Conservation (phyloP, 257 asterid genomes). For the Euphrasia confusa region DNA sequence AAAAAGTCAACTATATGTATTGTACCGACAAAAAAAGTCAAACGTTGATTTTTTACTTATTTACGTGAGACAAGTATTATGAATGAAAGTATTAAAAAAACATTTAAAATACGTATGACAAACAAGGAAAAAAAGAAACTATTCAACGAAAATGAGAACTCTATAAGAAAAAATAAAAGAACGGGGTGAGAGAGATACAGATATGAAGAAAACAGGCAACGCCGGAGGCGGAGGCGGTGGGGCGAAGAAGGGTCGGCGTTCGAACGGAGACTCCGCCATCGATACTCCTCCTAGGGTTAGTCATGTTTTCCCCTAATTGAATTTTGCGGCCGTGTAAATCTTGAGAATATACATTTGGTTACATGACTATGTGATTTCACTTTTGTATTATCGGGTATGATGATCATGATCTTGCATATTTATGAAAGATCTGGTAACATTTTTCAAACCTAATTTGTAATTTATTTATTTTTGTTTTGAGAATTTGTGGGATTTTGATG, state of each 20-base stretch:
- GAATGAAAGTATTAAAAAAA: no score
- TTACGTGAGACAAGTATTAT: no score
- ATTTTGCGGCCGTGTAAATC: not conserved
- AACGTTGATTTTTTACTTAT: no score
- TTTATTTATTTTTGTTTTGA: no score
- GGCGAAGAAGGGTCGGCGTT: slow-evolving; percentile 67
- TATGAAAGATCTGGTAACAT: slow-evolving; percentile 5
- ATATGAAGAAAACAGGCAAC: slow-evolving; percentile 53
- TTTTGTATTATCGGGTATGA: not conserved
- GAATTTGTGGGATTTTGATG: slow-evolving; percentile 1
- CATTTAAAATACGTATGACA: not conserved
- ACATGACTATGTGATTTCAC: not conserved
- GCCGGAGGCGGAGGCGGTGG: slow-evolving; percentile 43
- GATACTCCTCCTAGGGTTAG: slow-evolving; percentile 68
- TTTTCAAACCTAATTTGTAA: not conserved
- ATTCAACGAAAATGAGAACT: not conserved
- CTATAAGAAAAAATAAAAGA: not conserved
- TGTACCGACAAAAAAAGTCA: no score
- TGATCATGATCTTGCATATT: slow-evolving; percentile 1
- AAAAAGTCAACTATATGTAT: no score
- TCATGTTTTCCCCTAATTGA: slow-evolving; percentile 3
- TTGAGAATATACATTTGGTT: not conserved
- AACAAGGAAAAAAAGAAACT: not conserved
- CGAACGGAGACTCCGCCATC: slow-evolving; percentile 42
- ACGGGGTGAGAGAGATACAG: not conserved